Evolutionary conservation across 371 early-diverging fungal species (phyloP).

Genomic region (Mucor mucedo): DNA sequence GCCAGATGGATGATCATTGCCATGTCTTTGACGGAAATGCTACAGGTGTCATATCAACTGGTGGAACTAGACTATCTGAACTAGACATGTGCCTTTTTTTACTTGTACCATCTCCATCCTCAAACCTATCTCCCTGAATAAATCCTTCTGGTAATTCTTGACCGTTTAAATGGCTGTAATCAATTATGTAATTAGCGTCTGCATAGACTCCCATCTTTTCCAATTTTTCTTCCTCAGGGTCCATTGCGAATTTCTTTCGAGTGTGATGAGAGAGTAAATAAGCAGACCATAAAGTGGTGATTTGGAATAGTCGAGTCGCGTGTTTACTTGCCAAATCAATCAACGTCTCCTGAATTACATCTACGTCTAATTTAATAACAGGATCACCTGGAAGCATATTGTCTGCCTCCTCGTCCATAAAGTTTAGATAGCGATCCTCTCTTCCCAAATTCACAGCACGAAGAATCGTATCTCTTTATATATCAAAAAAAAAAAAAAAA

Average conservation of each 20-base stretch:
- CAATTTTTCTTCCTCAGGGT: not conserved
- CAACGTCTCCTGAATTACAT: not conserved
- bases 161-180: not conserved
- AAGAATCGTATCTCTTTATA: not conserved
- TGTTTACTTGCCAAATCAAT: not conserved
- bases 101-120: too few relatives aligned
- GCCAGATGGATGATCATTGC: not conserved
- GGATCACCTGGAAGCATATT: too few relatives aligned
- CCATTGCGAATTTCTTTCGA: not conserved
- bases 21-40: too few relatives aligned
- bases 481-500: not conserved
- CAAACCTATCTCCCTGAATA: not conserved
- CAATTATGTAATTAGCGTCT: not conserved
- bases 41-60: too few relatives aligned
- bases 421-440: slow-evolving; percentile 6
- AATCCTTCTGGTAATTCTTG: not conserved
- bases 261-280: not conserved
- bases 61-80: too few relatives aligned
- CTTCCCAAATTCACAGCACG: slow-evolving; percentile 1
- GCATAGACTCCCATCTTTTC: not conserved
- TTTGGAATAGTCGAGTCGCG: not conserved
- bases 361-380: not conserved
- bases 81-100: too few relatives aligned
- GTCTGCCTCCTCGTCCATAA: slow-evolving; percentile 3
- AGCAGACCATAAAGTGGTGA: not conserved